Conservation (phyloP, 2,329 filamentous ascomycete species). For the Onygenales sp. region DNA sequence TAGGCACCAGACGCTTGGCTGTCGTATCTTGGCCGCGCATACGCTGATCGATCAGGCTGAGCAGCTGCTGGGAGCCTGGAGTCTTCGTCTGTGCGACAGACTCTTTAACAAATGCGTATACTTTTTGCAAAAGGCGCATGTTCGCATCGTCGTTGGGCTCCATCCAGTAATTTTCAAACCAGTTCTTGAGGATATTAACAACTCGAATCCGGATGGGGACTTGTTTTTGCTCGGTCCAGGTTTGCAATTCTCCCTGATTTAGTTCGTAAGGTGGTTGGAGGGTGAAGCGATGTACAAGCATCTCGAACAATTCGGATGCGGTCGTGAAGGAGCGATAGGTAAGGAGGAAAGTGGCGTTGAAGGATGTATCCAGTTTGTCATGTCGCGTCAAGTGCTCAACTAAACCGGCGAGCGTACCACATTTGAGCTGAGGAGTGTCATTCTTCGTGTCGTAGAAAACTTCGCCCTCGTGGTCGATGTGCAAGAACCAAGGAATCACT, state of each 20-base stretch:
- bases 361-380: constrained; percentile 87
- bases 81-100: constrained; percentile 90
- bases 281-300: constrained; percentile 82
- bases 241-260: constrained; percentile 63
- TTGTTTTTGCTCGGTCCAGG: constrained; percentile 89
- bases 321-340: constrained; percentile 94
- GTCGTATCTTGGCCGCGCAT: constrained; percentile 80
- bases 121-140: constrained; percentile 74
- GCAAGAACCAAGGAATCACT: constrained; percentile 63
- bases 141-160: constrained; percentile 80
- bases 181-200: constrained; percentile 94
- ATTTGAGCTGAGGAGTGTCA: constrained; percentile 68
- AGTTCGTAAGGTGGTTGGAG: constrained; percentile 85
- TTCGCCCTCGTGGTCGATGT: constrained; percentile 78
- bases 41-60: constrained; percentile 80
- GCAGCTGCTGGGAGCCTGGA: constrained; percentile 72
- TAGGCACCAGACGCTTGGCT: constrained; percentile 77
- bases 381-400: constrained; percentile 94
- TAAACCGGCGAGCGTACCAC: constrained; percentile 76
- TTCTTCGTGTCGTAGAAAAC: constrained; percentile 80
- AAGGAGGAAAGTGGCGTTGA: constrained; percentile 95
- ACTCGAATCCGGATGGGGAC: constrained; percentile 93
- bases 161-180: constrained; percentile 99
- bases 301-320: constrained; percentile 82
- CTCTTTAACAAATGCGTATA: constrained; percentile 84